Evolutionary conservation across 73 alveolate species (phyloP).

Genomic region (Stentor roeselii): DNA sequence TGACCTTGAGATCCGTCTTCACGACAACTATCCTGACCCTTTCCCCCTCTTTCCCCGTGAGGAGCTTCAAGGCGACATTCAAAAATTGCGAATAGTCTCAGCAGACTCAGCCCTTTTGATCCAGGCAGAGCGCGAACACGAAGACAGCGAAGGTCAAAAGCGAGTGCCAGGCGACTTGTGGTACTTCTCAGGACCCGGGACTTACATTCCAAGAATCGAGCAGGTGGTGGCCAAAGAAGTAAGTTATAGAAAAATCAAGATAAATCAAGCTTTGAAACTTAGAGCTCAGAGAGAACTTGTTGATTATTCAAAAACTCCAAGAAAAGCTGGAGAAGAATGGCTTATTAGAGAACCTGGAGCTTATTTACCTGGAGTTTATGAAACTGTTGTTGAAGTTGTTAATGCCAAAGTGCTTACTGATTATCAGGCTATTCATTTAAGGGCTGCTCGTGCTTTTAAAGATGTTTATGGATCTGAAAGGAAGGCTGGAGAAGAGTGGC

Average conservation of each 20-base stretch:
- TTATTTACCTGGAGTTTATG: constrained; percentile 68
- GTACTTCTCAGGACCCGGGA: constrained; percentile 67
- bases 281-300: constrained; percentile 45
- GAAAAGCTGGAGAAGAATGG: constrained; percentile 83
- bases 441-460: constrained; percentile 58
- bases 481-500: constrained; percentile 85
- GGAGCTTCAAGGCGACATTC: constrained; percentile 36
- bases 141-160: constrained; percentile 54
- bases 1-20: constrained; percentile 71
- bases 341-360: constrained; percentile 70
- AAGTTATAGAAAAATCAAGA: constrained; percentile 35
- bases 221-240: constrained; percentile 43
- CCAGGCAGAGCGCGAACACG: constrained; percentile 69
- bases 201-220: constrained; percentile 77
- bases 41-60: constrained; percentile 85
- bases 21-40: constrained; percentile 64
- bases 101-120: constrained; percentile 60
- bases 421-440: constrained; percentile 50
- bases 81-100: constrained; percentile 54
- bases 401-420: constrained; percentile 59
- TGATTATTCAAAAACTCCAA: constrained; percentile 38
- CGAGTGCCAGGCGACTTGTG: constrained; percentile 78
- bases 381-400: constrained; percentile 43
- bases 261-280: constrained; percentile 56
- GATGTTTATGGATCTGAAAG: constrained; percentile 74